Evolutionary conservation across 2,329 filamentous ascomycete genomes (phyloP).

Genomic region (Neonectria punicea): DNA sequence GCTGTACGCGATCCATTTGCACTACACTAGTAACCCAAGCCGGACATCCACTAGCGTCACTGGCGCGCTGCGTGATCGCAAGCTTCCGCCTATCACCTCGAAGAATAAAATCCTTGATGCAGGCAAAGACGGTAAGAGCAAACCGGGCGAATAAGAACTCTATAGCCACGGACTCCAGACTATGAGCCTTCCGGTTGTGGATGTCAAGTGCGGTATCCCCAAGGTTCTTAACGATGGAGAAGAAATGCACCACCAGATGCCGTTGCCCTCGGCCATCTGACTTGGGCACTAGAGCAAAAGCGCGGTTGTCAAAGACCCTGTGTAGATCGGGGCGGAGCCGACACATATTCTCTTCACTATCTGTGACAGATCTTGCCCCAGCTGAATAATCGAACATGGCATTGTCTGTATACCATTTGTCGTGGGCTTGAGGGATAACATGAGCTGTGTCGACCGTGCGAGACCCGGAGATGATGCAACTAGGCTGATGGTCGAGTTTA

Average conservation of each 20-base stretch:
- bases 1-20: neutral
- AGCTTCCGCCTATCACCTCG: neutral
- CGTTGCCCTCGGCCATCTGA: neutral
- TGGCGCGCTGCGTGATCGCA: neutral
- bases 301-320: neutral
- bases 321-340: neutral
- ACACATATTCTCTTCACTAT: constrained; percentile 1
- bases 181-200: constrained; percentile 3
- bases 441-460: neutral
- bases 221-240: neutral
- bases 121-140: constrained; percentile 1
- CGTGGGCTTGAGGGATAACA: neutral
- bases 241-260: constrained; percentile 9
- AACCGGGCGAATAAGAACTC: constrained; percentile 6
- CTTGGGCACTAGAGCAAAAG: constrained; percentile 1
- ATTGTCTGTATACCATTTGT: constrained; percentile 2
- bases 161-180: neutral
- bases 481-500: neutral
- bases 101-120: constrained; percentile 5
- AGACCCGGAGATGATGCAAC: constrained; percentile 4
- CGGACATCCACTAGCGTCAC: neutral
- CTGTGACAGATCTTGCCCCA: neutral
- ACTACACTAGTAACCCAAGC: neutral
- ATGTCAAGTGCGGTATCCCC: neutral
- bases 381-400: neutral